Evolutionary conservation across 2,329 filamentous ascomycete genomes (phyloP).

Genomic region (Colletotrichum camelliae): DNA sequence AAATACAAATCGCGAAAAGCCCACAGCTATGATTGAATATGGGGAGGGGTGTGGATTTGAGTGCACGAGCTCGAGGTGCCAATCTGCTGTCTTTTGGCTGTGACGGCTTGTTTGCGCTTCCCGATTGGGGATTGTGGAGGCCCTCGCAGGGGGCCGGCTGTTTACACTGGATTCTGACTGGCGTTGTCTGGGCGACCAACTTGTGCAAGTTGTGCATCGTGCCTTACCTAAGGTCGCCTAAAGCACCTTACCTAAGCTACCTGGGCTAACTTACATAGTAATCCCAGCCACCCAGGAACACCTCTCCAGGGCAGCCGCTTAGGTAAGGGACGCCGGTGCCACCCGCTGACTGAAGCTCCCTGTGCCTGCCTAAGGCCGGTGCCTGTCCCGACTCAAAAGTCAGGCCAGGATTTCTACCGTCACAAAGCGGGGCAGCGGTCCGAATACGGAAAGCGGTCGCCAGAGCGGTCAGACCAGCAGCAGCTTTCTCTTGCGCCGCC

Average conservation of each 20-base stretch:
- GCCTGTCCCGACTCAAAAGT: background rate
- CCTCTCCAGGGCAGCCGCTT: background rate
- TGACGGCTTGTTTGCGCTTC: constrained; percentile 21
- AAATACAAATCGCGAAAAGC: background rate
- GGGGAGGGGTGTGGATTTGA: constrained; percentile 19
- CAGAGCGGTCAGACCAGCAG: background rate
- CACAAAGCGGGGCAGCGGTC: background rate
- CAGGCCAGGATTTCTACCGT: background rate
- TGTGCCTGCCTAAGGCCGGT: background rate
- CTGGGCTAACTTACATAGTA: no score
- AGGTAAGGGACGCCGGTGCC: background rate
- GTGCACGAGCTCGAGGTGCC: background rate
- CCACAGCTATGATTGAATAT: constrained; percentile 17
- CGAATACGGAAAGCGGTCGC: background rate
- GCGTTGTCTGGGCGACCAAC: constrained; percentile 7
- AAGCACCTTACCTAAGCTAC: background rate
- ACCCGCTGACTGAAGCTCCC: background rate
- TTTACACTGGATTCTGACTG: constrained; percentile 9
- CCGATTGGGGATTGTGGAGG: constrained; percentile 16
- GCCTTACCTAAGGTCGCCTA: background rate
- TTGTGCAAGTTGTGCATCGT: background rate
- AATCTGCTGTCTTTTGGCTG: background rate
- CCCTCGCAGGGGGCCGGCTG: background rate
- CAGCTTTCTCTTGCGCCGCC: background rate
- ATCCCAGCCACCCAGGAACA: background rate